phyloP scores from a whole-genome alignment of 768 basidiomycete species.

The Udeniomyces megalosporus region DNA sequence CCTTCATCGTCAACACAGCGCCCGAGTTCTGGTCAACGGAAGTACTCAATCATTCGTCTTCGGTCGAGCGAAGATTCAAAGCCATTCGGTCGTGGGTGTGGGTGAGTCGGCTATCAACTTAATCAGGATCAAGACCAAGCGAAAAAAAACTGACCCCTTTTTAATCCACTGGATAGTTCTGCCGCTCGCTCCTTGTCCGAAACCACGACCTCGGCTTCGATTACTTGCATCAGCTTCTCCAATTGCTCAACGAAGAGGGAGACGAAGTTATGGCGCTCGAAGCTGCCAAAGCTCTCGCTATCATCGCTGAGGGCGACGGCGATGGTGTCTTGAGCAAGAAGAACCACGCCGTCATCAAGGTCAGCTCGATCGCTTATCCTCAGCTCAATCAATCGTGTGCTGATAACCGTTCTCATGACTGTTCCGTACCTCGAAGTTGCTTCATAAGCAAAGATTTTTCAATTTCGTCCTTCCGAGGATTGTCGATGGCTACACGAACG shows the following conservation, averaged over 20 bases:
- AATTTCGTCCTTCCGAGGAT: constrained; percentile 54
- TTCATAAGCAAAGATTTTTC: constrained; percentile 45
- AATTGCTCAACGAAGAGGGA: constrained; percentile 44
- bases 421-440: constrained; percentile 22
- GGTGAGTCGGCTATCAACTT: too few relatives aligned
- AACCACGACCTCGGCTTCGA: constrained; percentile 44
- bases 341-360: constrained; percentile 64
- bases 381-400: too few relatives aligned
- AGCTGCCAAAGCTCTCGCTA: constrained; percentile 60
- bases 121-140: too few relatives aligned
- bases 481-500: constrained; percentile 46
- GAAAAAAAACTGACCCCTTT: too few relatives aligned
- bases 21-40: constrained; percentile 38
- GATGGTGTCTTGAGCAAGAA: constrained; percentile 56
- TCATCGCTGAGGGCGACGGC: constrained; percentile 38
- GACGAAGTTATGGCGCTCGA: constrained; percentile 51
- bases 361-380: too few relatives aligned
- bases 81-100: constrained; percentile 17
- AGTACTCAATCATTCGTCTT: constrained; percentile 27
- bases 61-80: background rate
- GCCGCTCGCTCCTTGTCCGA: constrained; percentile 61
- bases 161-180: constrained; percentile 37
- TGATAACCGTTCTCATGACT: background rate
- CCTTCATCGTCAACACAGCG: constrained; percentile 23
- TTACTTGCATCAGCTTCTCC: constrained; percentile 51